Percentiles rank a stretch among this genome's conserved stretches.
Conservation (phyloP, 306 rosid genomes). For the Styphnolobium japonicum region DNA sequence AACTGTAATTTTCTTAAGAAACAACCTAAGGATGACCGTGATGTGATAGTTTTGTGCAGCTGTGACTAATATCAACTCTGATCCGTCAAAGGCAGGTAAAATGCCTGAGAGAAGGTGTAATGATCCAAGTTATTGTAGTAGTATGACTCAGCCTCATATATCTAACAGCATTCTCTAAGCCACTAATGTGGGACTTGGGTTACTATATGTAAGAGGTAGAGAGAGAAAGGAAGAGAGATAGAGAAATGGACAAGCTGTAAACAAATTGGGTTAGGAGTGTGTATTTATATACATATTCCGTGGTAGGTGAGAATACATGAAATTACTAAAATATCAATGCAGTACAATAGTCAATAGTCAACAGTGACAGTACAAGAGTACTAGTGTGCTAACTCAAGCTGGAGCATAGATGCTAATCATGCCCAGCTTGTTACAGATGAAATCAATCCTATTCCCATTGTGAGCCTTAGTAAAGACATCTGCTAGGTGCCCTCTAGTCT, state of each 20-base stretch:
- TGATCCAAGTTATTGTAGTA: neutral
- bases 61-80: neutral
- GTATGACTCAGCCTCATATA: neutral
- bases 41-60: neutral
- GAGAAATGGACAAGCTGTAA: neutral
- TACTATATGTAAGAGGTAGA: neutral
- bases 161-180: neutral
- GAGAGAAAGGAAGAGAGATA: neutral
- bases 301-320: neutral
- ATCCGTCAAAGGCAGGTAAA: neutral
- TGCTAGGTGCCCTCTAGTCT: too few relatives aligned
- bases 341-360: too few relatives aligned
- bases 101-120: neutral
- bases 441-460: too few relatives aligned
- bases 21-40: neutral
- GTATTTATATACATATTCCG: neutral
- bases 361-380: too few relatives aligned
- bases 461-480: too few relatives aligned
- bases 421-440: too few relatives aligned
- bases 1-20: neutral
- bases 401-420: too few relatives aligned
- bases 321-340: too few relatives aligned
- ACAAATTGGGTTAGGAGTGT: neutral
- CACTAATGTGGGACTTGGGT: neutral
- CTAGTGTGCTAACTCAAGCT: too few relatives aligned